Percentiles rank a stretch among this genome's conserved stretches.
These are phyloP conservation scores for Metschnikowia chrysomelidarum DNA, from an alignment of 805 yeast genomes.

Conservation along the genomic window DNA sequence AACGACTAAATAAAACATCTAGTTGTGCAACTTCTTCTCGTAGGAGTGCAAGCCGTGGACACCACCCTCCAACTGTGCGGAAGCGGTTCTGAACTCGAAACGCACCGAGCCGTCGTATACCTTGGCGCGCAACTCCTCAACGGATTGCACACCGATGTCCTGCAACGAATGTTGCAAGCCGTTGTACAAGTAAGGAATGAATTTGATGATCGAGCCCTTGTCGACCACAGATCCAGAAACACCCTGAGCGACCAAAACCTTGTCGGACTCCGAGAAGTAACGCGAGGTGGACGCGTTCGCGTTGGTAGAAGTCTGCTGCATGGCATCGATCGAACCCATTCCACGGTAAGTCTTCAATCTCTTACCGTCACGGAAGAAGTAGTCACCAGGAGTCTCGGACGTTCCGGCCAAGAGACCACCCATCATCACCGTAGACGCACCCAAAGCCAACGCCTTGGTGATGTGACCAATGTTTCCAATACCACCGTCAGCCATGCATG, in stretches of 20 bases:
- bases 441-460: conserved; percentile 92
- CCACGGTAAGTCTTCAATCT: conserved; percentile 97
- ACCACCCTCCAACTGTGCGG: conserved; percentile 99
- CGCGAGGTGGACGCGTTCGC: conserved; percentile 98
- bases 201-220: conserved; percentile 92
- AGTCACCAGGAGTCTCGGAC: conserved; percentile 96
- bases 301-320: conserved; percentile 83
- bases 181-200: conserved; percentile 87
- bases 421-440: conserved; percentile 98
- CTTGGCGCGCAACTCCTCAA: conserved; percentile 57
- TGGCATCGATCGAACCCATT: conserved; percentile 99
- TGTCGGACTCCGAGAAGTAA: conserved; percentile 94
- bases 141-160: conserved; percentile 85
- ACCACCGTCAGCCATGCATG: conserved; percentile 99
- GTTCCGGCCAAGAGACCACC: conserved; percentile 99
- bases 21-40: conserved; percentile 95
- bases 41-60: conserved; percentile 94
- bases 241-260: conserved; percentile 98
- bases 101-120: conserved; percentile 73
- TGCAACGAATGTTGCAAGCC: conserved; percentile 99
- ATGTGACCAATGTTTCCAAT: conserved; percentile 98
- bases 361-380: conserved; percentile 97
- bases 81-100: conserved; percentile 97
- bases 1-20: no score
- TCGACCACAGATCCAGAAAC: conserved; percentile 96